Percentiles rank a stretch among this genome's conserved stretches.
These are phyloP conservation scores for Pelargonium fulgidum DNA, from an alignment of 441 rosid genomes.

Conservation along the genomic window DNA sequence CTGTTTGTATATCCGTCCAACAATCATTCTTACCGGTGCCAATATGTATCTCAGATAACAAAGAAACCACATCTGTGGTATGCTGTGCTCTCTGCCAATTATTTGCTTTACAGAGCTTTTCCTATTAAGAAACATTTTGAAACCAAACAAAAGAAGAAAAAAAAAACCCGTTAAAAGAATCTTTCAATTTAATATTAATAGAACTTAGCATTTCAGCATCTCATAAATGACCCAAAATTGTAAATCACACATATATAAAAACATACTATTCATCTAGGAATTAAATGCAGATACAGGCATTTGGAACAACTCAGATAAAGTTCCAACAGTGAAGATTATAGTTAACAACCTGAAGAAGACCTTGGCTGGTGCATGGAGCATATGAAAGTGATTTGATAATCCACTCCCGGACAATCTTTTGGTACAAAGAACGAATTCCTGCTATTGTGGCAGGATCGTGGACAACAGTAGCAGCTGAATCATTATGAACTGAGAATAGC, in stretches of 20 bases:
- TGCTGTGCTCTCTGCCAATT: conserved; percentile 90
- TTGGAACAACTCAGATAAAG: not conserved
- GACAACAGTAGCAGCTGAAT: conserved; percentile 53
- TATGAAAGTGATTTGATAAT: conserved; percentile 74
- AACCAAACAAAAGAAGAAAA: conserved; percentile 12
- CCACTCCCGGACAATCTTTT: conserved; percentile 85
- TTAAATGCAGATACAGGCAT: not conserved
- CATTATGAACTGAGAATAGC: conserved; percentile 67
- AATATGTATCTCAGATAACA: conserved; percentile 86
- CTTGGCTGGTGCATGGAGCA: conserved; percentile 99
- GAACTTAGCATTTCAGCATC: not conserved
- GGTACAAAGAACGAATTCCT: conserved; percentile 79
- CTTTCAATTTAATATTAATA: conserved; percentile 2
- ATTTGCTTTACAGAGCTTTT: conserved; percentile 95
- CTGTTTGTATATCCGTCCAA: conserved; percentile 83
- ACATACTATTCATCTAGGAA: conserved; percentile 10
- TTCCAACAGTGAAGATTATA: not conserved
- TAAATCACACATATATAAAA: not conserved
- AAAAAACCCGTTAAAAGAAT: conserved; percentile 7
- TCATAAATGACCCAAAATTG: not conserved
- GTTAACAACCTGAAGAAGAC: conserved; percentile 79
- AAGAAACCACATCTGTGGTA: conserved; percentile 87
- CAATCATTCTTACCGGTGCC: conserved; percentile 86
- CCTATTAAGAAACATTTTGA: conserved; percentile 41
- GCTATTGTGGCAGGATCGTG: conserved; percentile 83